Conservation (phyloP, 257 asterid species). For the Marsdenia floribunda region DNA sequence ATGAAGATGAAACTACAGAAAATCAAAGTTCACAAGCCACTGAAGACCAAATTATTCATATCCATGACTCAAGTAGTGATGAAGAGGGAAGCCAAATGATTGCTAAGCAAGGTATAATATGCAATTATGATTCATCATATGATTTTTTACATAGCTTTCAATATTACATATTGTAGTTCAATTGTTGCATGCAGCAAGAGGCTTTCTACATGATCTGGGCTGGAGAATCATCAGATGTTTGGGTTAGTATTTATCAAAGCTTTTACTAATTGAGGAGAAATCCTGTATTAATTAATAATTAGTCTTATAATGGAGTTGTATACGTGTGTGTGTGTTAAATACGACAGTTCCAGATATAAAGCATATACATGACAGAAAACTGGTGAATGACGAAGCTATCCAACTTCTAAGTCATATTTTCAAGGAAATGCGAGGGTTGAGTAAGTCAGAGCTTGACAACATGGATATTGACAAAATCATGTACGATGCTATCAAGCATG, state of each 20-base stretch:
- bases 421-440: conserved; percentile 19
- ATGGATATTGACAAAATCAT: conserved; percentile 36
- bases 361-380: conserved; percentile 26
- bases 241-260: conserved; percentile 18
- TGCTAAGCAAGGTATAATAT: conserved; percentile 6
- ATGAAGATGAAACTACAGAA: background rate
- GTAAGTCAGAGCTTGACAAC: conserved; percentile 18
- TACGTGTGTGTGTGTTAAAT: background rate
- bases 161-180: background rate
- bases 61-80: conserved; percentile 18
- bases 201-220: conserved; percentile 17
- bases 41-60: conserved; percentile 6
- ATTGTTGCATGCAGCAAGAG: conserved; percentile 16
- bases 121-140: no score
- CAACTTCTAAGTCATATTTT: conserved; percentile 26
- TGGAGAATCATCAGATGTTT: conserved; percentile 30
- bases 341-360: conserved; percentile 34
- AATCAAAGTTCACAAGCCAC: conserved; percentile 4
- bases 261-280: background rate
- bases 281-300: no score
- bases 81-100: conserved; percentile 12
- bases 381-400: conserved; percentile 27
- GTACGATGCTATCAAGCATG: conserved; percentile 31
- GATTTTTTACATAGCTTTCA: background rate
- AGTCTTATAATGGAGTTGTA: background rate